Conservation (phyloP, 441 rosid species). For the Erodium texanum region DNA sequence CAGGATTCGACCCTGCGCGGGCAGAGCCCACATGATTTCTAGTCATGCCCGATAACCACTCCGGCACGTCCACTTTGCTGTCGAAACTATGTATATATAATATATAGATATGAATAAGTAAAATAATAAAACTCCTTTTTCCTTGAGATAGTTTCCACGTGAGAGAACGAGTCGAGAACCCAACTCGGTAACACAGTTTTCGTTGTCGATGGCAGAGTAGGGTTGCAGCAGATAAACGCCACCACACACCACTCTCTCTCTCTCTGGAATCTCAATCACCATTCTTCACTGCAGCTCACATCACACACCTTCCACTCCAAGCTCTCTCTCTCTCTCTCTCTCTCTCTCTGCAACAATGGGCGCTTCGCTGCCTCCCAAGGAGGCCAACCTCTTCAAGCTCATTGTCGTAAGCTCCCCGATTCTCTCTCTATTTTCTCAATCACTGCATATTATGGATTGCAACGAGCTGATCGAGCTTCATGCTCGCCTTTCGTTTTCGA, state of each 20-base stretch:
- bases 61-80: conserved; percentile 63
- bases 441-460: not conserved
- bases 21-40: no score
- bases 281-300: conserved; percentile 11
- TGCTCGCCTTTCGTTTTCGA: not conserved
- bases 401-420: conserved; percentile 76
- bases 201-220: conserved; percentile 37
- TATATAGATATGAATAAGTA: no score
- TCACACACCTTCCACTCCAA: conserved; percentile 3
- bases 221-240: conserved; percentile 79
- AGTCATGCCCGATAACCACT: conserved; percentile 45
- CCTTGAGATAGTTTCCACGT: no score
- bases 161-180: not conserved
- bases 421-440: conserved; percentile 2
- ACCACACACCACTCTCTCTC: conserved; percentile 25
- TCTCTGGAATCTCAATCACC: conserved; percentile 14
- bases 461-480: conserved; percentile 6
- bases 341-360: conserved; percentile 45
- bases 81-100: no score
- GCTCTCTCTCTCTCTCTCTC: not conserved
- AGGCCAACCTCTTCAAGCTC: conserved; percentile 99
- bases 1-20: no score
- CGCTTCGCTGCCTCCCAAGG: conserved; percentile 96
- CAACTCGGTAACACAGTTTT: not conserved
- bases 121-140: no score